phyloP scores from a whole-genome alignment of 805 yeast genomes.

The Candida dajiaensis region DNA sequence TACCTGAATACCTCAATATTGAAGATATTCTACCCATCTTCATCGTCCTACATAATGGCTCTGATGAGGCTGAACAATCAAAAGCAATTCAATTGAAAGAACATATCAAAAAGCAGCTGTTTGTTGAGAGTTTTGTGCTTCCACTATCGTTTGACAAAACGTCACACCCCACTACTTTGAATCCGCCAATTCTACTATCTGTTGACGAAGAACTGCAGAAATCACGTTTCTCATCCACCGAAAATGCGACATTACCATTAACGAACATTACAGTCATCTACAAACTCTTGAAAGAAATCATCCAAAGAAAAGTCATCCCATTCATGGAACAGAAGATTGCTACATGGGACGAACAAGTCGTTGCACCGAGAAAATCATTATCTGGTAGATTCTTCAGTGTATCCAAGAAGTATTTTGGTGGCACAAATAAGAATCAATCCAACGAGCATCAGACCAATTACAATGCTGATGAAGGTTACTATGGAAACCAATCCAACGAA shows the following conservation, averaged over 20 bases:
- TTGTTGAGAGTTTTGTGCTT: conserved; percentile 25
- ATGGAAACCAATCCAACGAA: conserved; percentile 59
- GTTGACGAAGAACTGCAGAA: conserved; percentile 42
- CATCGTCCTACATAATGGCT: conserved; percentile 44
- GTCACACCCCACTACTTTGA: conserved; percentile 12
- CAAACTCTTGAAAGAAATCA: conserved; percentile 22
- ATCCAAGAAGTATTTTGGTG: conserved; percentile 48
- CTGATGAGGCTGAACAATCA: conserved; percentile 38
- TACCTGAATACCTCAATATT: conserved; percentile 61
- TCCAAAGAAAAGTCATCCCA: conserved; percentile 49
- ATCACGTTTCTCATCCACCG: conserved; percentile 9
- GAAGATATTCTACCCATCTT: conserved; percentile 55
- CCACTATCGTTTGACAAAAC: conserved; percentile 11
- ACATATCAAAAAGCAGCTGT: conserved; percentile 30
- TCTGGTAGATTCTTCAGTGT: conserved; percentile 69
- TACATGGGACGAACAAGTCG: conserved; percentile 78
- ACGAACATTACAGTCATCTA: conserved; percentile 12
- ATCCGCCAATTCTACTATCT: conserved; percentile 29
- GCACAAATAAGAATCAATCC: conserved; percentile 14
- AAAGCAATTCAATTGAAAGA: conserved; percentile 32
- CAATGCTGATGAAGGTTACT: conserved; percentile 48
- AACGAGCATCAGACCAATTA: conserved; percentile 31
- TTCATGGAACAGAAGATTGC: conserved; percentile 81
- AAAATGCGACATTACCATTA: conserved; percentile 11
- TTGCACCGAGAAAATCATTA: conserved; percentile 70